Evolutionary conservation across 805 yeast species (phyloP).

Genomic region (Soucietia sequanensis): DNA sequence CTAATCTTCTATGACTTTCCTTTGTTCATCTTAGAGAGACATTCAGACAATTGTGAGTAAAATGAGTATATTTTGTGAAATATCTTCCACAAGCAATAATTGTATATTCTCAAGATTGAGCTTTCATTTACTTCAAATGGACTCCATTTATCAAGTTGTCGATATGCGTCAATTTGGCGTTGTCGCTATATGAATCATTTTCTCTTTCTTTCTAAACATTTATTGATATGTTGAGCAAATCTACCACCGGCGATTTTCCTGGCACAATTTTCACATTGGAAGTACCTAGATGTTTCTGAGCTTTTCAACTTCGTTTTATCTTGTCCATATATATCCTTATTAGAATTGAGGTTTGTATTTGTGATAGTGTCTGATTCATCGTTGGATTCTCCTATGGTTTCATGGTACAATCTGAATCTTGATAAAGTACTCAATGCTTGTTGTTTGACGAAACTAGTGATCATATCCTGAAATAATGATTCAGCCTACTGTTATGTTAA

Average conservation of each 20-base stretch:
- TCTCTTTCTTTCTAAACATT: conserved; percentile 77
- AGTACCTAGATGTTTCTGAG: conserved; percentile 55
- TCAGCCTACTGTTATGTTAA: too few species aligned
- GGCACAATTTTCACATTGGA: conserved; percentile 76
- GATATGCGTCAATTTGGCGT: too few species aligned
- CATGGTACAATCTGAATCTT: conserved; percentile 17
- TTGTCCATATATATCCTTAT: conserved; percentile 49
- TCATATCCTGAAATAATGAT: conserved; percentile 34
- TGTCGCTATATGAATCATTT: conserved; percentile 9
- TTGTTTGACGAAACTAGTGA: conserved; percentile 30
- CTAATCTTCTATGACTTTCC: too few species aligned
- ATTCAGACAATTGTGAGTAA: too few species aligned
- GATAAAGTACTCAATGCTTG: conserved; percentile 26
- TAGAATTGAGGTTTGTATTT: conserved; percentile 13
- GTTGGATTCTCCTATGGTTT: conserved; percentile 14
- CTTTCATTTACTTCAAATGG: background rate
- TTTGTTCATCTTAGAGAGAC: too few species aligned
- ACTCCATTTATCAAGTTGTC: background rate
- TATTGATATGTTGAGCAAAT: conserved; percentile 89
- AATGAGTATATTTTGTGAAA: too few species aligned
- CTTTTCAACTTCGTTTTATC: conserved; percentile 43
- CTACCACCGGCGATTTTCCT: conserved; percentile 88
- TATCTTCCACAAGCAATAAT: too few species aligned
- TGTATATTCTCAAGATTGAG: too few species aligned
- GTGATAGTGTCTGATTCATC: conserved; percentile 12